A percentile compares a stretch with the other conserved stretches of the same genome.
Evolutionary conservation across 176 grass and related monocot genomes (phyloP).

Genomic region (Metroxylon sagu): DNA sequence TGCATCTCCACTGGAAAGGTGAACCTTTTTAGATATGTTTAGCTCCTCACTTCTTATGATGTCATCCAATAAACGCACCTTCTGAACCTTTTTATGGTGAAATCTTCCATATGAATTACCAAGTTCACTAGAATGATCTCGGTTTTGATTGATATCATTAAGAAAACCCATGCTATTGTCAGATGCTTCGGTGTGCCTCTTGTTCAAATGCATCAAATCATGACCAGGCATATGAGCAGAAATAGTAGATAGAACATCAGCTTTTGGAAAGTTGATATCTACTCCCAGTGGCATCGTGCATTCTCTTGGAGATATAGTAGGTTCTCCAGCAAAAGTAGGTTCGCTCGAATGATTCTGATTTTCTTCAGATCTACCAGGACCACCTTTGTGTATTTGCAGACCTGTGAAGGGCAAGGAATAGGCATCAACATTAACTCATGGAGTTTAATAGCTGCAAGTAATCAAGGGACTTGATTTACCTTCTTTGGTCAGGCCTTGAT

Average conservation of each 20-base stretch:
- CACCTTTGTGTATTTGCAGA: too few species aligned
- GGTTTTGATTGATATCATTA: neutral
- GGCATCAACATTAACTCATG: too few species aligned
- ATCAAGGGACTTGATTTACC: too few species aligned
- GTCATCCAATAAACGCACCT: slow-evolving; percentile 12
- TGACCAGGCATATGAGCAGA: neutral
- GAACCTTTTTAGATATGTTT: neutral
- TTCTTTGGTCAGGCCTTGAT: too few species aligned
- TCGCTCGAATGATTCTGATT: too few species aligned
- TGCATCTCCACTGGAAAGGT: neutral
- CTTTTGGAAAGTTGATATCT: neutral
- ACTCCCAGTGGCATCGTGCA: neutral
- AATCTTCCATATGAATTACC: slow-evolving; percentile 2
- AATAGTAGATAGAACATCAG: neutral
- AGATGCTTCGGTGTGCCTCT: slow-evolving; percentile 3
- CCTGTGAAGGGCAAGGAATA: too few species aligned
- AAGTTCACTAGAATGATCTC: neutral
- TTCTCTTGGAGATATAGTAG: neutral
- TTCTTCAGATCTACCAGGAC: too few species aligned
- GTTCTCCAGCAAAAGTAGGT: neutral
- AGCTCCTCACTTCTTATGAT: slow-evolving; percentile 7
- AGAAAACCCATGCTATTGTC: neutral
- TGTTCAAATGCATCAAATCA: neutral
- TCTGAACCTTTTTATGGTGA: slow-evolving; percentile 1
- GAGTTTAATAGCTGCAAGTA: too few species aligned